Evolutionary conservation across 1,284 basidiomycete genomes (phyloP).

Genomic region (Porodaedalea pini): DNA sequence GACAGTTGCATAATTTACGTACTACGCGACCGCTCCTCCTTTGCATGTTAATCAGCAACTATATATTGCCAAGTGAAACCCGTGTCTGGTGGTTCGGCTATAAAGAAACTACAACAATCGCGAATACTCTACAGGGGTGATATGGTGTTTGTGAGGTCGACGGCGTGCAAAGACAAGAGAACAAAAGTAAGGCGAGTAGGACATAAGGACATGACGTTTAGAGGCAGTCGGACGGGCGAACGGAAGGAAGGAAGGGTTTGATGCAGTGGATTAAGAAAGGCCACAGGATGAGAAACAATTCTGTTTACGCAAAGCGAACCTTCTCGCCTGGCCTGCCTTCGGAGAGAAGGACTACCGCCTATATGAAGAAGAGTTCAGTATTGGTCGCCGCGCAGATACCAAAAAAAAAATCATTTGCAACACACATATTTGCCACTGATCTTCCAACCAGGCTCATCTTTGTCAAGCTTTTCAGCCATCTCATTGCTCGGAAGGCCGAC

Average conservation of each 20-base stretch:
- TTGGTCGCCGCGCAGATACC: background rate
- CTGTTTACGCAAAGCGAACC: conserved; percentile 61
- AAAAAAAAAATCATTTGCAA: conserved; percentile 21
- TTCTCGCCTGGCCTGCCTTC: conserved; percentile 83
- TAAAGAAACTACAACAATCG: background rate
- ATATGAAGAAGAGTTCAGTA: conserved; percentile 10
- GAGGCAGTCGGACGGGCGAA: no score
- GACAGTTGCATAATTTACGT: no score
- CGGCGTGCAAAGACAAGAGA: no score
- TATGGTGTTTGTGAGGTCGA: no score
- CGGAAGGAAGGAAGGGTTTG: no score
- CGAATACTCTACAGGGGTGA: background rate
- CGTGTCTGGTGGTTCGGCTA: background rate
- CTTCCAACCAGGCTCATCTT: conserved; percentile 92
- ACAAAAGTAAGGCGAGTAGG: no score
- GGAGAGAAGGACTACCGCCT: conserved; percentile 84
- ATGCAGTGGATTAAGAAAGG: no score
- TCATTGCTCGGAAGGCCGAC: conserved; percentile 58
- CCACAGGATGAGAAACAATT: background rate
- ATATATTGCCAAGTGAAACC: no score
- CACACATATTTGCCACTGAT: conserved; percentile 93
- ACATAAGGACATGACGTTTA: no score
- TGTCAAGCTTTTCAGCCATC: conserved; percentile 78
- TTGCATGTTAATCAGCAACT: no score
- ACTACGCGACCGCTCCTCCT: no score